Conservation (phyloP, 78 protist genomes). For the Dictyostelium intermedium region DNA sequence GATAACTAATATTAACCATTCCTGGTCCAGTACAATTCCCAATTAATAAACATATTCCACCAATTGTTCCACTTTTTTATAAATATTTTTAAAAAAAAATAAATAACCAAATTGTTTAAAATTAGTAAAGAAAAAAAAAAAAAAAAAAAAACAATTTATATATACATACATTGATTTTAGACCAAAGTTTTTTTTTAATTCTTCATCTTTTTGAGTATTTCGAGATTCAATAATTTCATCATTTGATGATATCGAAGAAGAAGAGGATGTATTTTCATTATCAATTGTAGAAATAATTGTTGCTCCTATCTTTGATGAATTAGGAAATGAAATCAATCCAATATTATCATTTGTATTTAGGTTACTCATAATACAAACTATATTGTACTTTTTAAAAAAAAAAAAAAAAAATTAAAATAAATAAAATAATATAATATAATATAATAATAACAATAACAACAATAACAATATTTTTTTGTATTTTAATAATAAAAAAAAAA, state of each 20-base stretch:
- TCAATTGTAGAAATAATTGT: background rate
- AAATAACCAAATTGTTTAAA: no score
- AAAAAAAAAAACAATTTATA: background rate
- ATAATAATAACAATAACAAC: background rate
- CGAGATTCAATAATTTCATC: background rate
- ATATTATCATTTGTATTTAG: background rate
- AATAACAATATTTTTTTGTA: background rate
- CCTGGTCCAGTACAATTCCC: conserved; percentile 78
- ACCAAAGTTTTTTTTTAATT: background rate
- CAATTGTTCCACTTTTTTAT: conserved; percentile 17
- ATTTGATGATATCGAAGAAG: background rate
- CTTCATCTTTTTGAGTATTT: background rate
- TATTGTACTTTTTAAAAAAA: background rate
- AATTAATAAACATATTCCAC: conserved; percentile 35
- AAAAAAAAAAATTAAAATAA: background rate
- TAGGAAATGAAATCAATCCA: background rate
- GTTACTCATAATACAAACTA: background rate
- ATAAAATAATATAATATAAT: background rate
- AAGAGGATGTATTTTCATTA: background rate
- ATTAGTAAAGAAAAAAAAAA: background rate
- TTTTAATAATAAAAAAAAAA: no score
- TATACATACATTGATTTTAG: conserved; percentile 10
- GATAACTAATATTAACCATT: conserved; percentile 58
- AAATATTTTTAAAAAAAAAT: background rate
- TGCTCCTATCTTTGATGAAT: background rate